Conservation (phyloP, 371 early-diverging fungal genomes). For the Zychaea mexicana region DNA sequence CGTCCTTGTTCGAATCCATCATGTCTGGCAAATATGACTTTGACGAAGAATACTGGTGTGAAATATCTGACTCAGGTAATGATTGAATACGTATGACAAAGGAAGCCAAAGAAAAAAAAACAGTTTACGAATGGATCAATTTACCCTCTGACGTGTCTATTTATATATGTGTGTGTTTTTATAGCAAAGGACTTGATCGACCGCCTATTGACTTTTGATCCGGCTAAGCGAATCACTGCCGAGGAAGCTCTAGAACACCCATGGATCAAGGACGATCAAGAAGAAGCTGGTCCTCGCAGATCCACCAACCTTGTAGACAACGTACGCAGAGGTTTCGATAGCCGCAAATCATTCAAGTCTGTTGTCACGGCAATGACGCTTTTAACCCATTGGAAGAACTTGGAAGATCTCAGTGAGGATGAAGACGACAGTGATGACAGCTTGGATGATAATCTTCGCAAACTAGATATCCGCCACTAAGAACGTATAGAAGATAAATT, state of each 20-base stretch:
- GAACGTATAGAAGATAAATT: not conserved
- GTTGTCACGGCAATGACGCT: slow-evolving; percentile 22
- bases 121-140: not conserved
- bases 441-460: not conserved
- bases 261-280: slow-evolving; percentile 57
- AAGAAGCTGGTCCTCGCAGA: slow-evolving; percentile 13
- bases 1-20: slow-evolving; percentile 44
- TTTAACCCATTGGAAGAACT: slow-evolving; percentile 23
- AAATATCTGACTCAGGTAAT: slow-evolving; percentile 70
- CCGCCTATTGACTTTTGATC: slow-evolving; percentile 72
- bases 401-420: slow-evolving; percentile 23
- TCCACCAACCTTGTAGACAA: slow-evolving; percentile 32
- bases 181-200: slow-evolving; percentile 84
- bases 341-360: slow-evolving; percentile 20
- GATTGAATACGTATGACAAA: not conserved
- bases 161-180: not conserved
- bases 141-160: not conserved
- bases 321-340: slow-evolving; percentile 25
- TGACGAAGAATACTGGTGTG: slow-evolving; percentile 80
- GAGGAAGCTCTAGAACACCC: slow-evolving; percentile 72
- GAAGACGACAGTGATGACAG: slow-evolving; percentile 4
- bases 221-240: slow-evolving; percentile 73
- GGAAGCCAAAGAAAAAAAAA: not conserved
- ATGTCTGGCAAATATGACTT: slow-evolving; percentile 72
- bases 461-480: not conserved